Evolutionary conservation across 2,329 filamentous ascomycete genomes (phyloP).

Genomic region (Cercospora sp.): DNA sequence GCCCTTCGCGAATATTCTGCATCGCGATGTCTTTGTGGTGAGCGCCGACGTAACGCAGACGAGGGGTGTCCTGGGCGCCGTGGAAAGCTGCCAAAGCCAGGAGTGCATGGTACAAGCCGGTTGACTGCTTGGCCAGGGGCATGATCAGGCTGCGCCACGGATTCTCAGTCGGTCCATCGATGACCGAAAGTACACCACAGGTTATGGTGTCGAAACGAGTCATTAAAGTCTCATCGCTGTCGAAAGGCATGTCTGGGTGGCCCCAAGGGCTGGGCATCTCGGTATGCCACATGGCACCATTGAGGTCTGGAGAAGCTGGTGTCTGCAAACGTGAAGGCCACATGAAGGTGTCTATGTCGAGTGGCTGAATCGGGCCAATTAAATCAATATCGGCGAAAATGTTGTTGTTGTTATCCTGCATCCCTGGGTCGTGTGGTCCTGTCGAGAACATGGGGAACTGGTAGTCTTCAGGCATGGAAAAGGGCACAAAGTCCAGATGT

Average conservation of each 20-base stretch:
- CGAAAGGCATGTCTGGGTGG: slow-evolving; percentile 35
- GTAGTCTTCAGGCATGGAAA: slow-evolving; percentile 33
- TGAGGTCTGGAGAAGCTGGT: slow-evolving; percentile 16
- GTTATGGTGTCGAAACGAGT: slow-evolving; percentile 65
- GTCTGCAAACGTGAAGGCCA: slow-evolving; percentile 26
- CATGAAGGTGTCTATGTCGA: slow-evolving; percentile 16
- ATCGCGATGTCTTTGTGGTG: slow-evolving; percentile 69
- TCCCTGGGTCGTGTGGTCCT: slow-evolving; percentile 25
- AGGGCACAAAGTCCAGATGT: slow-evolving; percentile 31
- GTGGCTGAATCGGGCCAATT: slow-evolving; percentile 21
- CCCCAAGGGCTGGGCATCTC: slow-evolving; percentile 3
- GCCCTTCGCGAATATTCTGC: slow-evolving; percentile 57
- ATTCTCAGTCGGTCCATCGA: slow-evolving; percentile 68
- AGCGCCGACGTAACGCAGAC: slow-evolving; percentile 62
- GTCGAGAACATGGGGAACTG: slow-evolving; percentile 27
- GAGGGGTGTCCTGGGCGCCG: slow-evolving; percentile 58
- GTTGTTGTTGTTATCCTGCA: slow-evolving; percentile 18
- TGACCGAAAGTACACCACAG: slow-evolving; percentile 69
- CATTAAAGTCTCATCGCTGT: slow-evolving; percentile 60
- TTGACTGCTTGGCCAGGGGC: slow-evolving; percentile 64
- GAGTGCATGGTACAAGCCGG: slow-evolving; percentile 67
- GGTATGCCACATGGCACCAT: slow-evolving; percentile 6
- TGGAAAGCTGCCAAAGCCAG: slow-evolving; percentile 70
- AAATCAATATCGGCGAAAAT: slow-evolving; percentile 25
- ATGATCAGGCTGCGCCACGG: slow-evolving; percentile 71